These are phyloP conservation scores for Cryptosporidium sp. DNA, from an alignment of 169 alveolate genomes.

Conservation along the genomic window DNA sequence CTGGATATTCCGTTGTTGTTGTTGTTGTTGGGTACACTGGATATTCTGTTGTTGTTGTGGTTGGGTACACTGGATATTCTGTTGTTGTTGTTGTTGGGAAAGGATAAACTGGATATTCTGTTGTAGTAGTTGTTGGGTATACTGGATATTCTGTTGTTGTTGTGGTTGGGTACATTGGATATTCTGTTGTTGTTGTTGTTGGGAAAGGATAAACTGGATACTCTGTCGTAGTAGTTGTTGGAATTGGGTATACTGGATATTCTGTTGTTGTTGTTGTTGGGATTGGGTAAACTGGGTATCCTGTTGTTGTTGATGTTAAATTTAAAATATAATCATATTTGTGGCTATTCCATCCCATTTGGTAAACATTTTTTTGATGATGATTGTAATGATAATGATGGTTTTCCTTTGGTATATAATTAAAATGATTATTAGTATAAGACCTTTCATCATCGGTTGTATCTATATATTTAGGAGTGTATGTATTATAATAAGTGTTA, in stretches of 20 bases:
- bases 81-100: not conserved
- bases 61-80: not conserved
- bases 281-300: not conserved
- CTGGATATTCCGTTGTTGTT: not conserved
- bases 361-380: constrained; percentile 58
- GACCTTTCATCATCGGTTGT: constrained; percentile 53
- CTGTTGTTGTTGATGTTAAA: constrained; percentile 13
- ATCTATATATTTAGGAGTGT: constrained; percentile 39
- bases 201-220: not conserved
- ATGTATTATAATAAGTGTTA: constrained; percentile 23
- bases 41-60: not conserved
- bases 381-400: constrained; percentile 41
- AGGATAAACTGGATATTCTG: not conserved
- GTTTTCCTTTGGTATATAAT: not conserved
- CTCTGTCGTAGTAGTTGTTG: not conserved
- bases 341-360: constrained; percentile 47
- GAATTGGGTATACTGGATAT: not conserved
- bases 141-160: not conserved
- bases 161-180: not conserved
- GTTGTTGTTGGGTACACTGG: not conserved
- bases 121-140: constrained; percentile 5
- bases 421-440: constrained; percentile 2
- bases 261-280: not conserved
- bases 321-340: constrained; percentile 44
- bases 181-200: not conserved